Base-by-base conservation (phyloP, 371 early-diverging fungal species). In the Mucor indicus region DNA sequence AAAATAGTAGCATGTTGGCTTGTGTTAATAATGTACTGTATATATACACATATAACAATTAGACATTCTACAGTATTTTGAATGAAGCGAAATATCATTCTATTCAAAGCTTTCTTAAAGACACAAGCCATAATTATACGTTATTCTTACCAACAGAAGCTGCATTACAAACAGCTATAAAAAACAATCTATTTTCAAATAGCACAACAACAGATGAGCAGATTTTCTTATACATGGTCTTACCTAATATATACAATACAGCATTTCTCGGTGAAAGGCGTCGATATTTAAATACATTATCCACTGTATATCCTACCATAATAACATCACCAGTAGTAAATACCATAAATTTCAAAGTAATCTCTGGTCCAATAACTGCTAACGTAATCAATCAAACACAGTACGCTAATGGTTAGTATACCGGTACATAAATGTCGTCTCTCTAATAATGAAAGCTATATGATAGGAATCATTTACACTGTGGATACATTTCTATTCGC, bases 331-430 rank as follows among this genome's bases (percentile, higher is more conserved):
- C 62, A 20, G 37, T 23, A 6, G 38, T 35, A 33, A 38, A 35
- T 25, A 16, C 17, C 6, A 44, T 46, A n/a, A 21, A 36, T 21
- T 25, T 49, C 13, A 55, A 50, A 44, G 50, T 58, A 0, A n/a
- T 48, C 12, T 51, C 53, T n/a, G 67, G 67, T 10, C 20, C 48
- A 1, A 32, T 27, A 27, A 55, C 51, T 19, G 62, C 58, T 24
- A 51, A 54, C 2, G 48, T 60, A 4, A 31, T 27, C 11, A 44
- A 37, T 13, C 31, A 56, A 33, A 57, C 57, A 19, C 33, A 32
- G 11, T 66, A 62, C 46, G 55, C 53, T 31, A 66, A 66, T 41
- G 67, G 67, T 62, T 62, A 50, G 46, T 10, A 30, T 21, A 27
- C 38, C 30, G 32, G n/a, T 42, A 22, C 9, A 16, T 37, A 19